These are phyloP conservation scores for Dactylellina leptospora DNA, from an alignment of 2,329 filamentous ascomycete genomes.

Conservation along the genomic window DNA sequence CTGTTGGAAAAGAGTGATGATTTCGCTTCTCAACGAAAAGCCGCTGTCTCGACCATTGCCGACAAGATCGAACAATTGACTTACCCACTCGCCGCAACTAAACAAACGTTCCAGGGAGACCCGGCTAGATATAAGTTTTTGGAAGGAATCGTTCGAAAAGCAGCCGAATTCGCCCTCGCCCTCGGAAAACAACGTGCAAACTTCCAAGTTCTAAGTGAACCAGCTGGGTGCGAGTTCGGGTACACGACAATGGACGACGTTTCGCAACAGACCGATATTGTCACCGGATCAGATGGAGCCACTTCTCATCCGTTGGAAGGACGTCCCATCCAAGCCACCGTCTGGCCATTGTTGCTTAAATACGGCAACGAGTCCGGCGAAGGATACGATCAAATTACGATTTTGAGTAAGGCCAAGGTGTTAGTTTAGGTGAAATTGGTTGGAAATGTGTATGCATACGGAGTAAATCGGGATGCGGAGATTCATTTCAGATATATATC, in stretches of 20 bases:
- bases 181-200: conserved; percentile 50
- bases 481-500: conserved; percentile 29
- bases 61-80: conserved; percentile 51
- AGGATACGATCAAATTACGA: conserved; percentile 49
- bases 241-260: conserved; percentile 46
- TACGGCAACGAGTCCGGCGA: conserved; percentile 48
- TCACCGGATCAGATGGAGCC: conserved; percentile 25
- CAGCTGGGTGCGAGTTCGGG: conserved; percentile 43
- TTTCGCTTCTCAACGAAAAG: conserved; percentile 36
- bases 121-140: conserved; percentile 48
- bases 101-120: conserved; percentile 39
- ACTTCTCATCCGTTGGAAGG: conserved; percentile 43
- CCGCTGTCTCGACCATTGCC: conserved; percentile 35
- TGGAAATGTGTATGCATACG: neutral
- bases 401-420: conserved; percentile 51
- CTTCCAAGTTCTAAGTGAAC: conserved; percentile 48
- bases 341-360: conserved; percentile 43
- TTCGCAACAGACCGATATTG: conserved; percentile 40
- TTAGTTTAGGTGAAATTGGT: conserved; percentile 15
- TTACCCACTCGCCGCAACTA: conserved; percentile 42
- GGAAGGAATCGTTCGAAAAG: conserved; percentile 39
- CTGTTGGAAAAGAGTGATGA: conserved; percentile 50
- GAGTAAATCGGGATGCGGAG: conserved; percentile 7
- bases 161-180: conserved; percentile 30
- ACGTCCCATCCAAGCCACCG: conserved; percentile 40